A percentile compares a stretch with the other conserved stretches of the same genome.
phyloP scores from a whole-genome alignment of 331 rosid genomes.

The Telfairia occidentalis region DNA sequence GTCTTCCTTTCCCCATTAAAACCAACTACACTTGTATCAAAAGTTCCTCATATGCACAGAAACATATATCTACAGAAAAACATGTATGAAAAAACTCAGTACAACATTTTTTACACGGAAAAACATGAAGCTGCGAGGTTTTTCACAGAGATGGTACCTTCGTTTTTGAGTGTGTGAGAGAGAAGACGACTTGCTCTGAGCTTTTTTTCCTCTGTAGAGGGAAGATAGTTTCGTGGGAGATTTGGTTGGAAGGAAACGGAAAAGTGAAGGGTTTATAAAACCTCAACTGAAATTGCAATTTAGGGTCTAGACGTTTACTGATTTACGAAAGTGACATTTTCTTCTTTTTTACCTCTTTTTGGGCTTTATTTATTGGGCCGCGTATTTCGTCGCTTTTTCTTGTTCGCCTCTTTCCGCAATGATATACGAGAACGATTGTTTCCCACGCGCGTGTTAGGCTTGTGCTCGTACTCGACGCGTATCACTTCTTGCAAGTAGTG shows the following conservation, averaged over 20 bases:
- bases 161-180: background rate
- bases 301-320: background rate
- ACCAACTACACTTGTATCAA: constrained; percentile 19
- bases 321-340: constrained; percentile 16
- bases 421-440: background rate
- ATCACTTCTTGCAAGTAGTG: too few species aligned
- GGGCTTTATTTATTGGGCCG: constrained; percentile 15
- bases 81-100: background rate
- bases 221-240: constrained; percentile 9
- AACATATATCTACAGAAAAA: constrained; percentile 3
- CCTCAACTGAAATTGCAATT: background rate
- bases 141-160: constrained; percentile 24
- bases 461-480: background rate
- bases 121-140: constrained; percentile 13
- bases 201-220: background rate
- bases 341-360: background rate
- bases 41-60: constrained; percentile 10
- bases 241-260: constrained; percentile 6
- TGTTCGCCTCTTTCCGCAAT: background rate
- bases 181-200: constrained; percentile 8
- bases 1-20: constrained; percentile 77
- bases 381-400: constrained; percentile 4
- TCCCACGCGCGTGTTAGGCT: background rate
- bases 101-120: background rate
- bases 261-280: background rate